Evolutionary conservation across 2,329 filamentous ascomycete genomes (phyloP).

Genomic region (Alternaria dauci): DNA sequence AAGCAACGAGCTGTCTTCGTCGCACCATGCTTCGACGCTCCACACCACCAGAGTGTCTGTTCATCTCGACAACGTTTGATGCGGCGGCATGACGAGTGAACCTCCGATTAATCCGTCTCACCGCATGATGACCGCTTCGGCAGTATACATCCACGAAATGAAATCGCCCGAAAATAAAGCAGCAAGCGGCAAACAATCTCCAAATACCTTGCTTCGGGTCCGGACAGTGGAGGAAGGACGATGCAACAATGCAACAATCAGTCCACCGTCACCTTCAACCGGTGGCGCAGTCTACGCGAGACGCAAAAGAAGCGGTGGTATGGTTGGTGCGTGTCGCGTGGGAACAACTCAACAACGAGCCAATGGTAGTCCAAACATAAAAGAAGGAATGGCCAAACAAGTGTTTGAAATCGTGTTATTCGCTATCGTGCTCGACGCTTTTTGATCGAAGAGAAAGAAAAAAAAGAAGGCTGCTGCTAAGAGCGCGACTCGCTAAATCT

Average conservation of each 20-base stretch:
- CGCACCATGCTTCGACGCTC: slow-evolving; percentile 25
- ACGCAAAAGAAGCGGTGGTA: neutral
- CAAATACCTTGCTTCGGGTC: neutral
- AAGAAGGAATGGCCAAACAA: neutral
- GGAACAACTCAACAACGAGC: neutral
- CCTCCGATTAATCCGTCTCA: slow-evolving; percentile 11
- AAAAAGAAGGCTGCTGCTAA: slow-evolving; percentile 1
- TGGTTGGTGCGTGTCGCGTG: neutral
- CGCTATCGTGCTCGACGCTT: slow-evolving; percentile 14
- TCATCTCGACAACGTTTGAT: slow-evolving; percentile 4
- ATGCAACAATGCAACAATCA: neutral
- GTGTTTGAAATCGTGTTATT: slow-evolving; percentile 10
- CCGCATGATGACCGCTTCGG: slow-evolving; percentile 4
- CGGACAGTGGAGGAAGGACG: neutral
- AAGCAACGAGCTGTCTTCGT: slow-evolving; percentile 20
- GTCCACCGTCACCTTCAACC: neutral
- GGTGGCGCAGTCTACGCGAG: neutral
- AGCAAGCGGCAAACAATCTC: neutral
- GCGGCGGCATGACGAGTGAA: slow-evolving; percentile 4
- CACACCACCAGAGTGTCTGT: slow-evolving; percentile 1
- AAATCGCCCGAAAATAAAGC: slow-evolving; percentile 11
- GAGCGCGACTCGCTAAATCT: slow-evolving; percentile 20
- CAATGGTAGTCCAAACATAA: slow-evolving; percentile 1
- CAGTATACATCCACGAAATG: neutral
- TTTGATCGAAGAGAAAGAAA: slow-evolving; percentile 5